Conservation (phyloP, 495 filamentous ascomycete genomes). For the Xylaria sp. region DNA sequence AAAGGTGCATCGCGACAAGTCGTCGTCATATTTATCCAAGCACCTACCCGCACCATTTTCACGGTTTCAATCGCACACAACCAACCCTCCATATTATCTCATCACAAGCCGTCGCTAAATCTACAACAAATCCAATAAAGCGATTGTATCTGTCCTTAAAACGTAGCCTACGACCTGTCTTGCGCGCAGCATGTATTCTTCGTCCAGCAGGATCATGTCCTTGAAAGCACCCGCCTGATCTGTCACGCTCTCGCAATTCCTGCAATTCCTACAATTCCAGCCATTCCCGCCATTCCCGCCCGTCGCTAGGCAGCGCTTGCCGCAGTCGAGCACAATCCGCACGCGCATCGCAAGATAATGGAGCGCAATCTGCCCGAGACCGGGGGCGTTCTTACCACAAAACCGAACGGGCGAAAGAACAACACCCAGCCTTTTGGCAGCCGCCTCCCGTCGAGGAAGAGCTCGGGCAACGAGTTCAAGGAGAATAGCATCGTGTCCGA, state of each 20-base stretch:
- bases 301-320: not conserved
- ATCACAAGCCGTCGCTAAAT: not conserved
- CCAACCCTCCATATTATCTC: not conserved
- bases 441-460: constrained; percentile 27
- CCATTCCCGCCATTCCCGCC: not conserved
- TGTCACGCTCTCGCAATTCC: not conserved
- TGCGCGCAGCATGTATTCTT: constrained; percentile 21
- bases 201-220: constrained; percentile 1
- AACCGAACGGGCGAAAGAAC: constrained; percentile 35
- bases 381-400: constrained; percentile 33
- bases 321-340: not conserved
- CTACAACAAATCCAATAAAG: not conserved
- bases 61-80: constrained; percentile 1
- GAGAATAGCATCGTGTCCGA: constrained; percentile 36
- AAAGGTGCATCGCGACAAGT: constrained; percentile 1
- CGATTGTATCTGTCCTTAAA: not conserved
- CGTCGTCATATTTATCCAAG: constrained; percentile 10
- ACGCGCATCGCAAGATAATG: constrained; percentile 32
- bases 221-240: constrained; percentile 6
- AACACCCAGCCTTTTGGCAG: constrained; percentile 32
- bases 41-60: not conserved
- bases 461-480: constrained; percentile 32
- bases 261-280: no score
- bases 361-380: constrained; percentile 34
- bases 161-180: not conserved